Base-by-base conservation (phyloP, 176 grass and related monocot genomes). In the Puya raimondii region DNA sequence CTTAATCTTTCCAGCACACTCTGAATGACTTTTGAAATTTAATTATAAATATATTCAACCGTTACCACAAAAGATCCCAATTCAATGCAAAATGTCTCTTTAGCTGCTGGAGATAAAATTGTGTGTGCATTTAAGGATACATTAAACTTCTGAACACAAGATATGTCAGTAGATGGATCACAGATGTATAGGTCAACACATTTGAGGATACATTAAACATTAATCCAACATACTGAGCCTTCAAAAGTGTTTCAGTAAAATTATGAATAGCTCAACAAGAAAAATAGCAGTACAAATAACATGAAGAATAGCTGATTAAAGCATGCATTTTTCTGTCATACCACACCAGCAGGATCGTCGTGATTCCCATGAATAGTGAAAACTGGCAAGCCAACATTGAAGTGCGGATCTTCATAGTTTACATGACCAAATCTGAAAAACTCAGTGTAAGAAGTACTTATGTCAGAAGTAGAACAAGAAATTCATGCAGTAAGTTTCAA, bases 341-440 rank as follows among this genome's bases (percentile, higher is more conserved):
- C 92, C 79, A 87, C 83, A 76, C 92, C 92, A 73, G 83, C 64
- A 80, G 92, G 88, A 80, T 82, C 86, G 69, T 91, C 92, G 76
- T 87, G 81, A 70, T 80, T 80, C 16, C 92, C 92, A 87, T 96
- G 92, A 53, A 96, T 91, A 53, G 92, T 82, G 48, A 96, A 96
- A 71, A 96, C 83, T 18, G 86, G 92, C 70, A 96, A 71, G 6
- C 92, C 83, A 49, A 96, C 74, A 51, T 91, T 96, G 70, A 85
- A 84, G 64, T 87, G 82, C 16, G 79, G 83, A 68, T 96, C 92
- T 80, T 89, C 85, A 68, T 87, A 91, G 42, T 96, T 96, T n/a
- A 91, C 86, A 80, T 82, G 70, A 53, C 79, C 80, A 76, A 83
- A 91, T 63, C 92, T 96, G 76, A 75, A 12, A 53, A 79, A 67